A percentile compares a stretch with the other conserved stretches of the same genome.
These are phyloP conservation scores for Vanrija sp. DNA, from an alignment of 1,284 basidiomycete genomes.

Conservation along the genomic window DNA sequence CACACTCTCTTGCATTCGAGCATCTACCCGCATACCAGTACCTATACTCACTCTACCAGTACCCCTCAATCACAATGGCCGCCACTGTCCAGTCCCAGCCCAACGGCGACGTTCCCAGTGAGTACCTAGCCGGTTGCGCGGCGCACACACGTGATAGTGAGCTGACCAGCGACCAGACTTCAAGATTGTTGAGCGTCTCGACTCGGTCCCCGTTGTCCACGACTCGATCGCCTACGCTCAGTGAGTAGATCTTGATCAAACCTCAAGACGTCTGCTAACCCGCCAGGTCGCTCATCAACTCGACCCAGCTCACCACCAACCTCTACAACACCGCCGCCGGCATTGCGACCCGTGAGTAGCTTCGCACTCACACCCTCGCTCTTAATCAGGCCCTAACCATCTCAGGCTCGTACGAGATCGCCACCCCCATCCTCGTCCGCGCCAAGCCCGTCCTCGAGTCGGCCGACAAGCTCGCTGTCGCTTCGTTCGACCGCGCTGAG, in stretches of 20 bases:
- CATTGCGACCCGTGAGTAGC: slow-evolving; percentile 40
- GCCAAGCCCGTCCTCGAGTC: slow-evolving; percentile 45
- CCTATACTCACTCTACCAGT: not conserved
- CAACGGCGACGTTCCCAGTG: slow-evolving; percentile 12
- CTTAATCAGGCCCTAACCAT: not conserved
- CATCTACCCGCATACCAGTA: not conserved
- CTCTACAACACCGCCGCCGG: slow-evolving; percentile 41
- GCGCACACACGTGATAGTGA: not conserved
- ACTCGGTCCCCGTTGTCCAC: slow-evolving; percentile 45
- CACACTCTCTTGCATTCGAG: not conserved
- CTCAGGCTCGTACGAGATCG: slow-evolving; percentile 42
- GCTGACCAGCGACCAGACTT: slow-evolving; percentile 27
- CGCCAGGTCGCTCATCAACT: slow-evolving; percentile 37
- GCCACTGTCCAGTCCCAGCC: slow-evolving; percentile 15
- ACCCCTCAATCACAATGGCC: slow-evolving; percentile 8
- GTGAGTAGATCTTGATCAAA: slow-evolving; percentile 24
- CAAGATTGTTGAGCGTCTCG: slow-evolving; percentile 46
- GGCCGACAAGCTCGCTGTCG: slow-evolving; percentile 46
- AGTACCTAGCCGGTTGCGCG: not conserved
- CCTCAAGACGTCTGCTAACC: not conserved
- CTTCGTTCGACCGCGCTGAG: slow-evolving; percentile 46
- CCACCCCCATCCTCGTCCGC: slow-evolving; percentile 40
- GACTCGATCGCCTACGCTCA: slow-evolving; percentile 46
- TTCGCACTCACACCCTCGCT: too few relatives aligned
- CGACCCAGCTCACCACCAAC: slow-evolving; percentile 37